Conservation (phyloP, 257 asterid genomes). For the Lavandula angustifolia region DNA sequence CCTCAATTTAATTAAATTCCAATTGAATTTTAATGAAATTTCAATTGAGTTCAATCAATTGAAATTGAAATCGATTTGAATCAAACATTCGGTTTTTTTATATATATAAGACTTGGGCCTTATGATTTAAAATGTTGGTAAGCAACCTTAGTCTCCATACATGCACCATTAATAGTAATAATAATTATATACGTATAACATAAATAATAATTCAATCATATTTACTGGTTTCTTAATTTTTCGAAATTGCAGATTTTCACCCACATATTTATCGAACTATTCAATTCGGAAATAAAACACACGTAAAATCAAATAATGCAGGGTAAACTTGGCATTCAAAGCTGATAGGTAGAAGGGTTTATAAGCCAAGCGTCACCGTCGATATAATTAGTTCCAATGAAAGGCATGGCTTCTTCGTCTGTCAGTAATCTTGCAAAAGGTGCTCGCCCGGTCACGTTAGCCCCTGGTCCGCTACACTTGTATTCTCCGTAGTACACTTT, state of each 20-base stretch:
- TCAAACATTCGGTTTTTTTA: too few relatives aligned
- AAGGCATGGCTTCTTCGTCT: conserved; percentile 56
- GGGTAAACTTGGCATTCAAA: neutral
- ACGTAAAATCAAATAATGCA: too few relatives aligned
- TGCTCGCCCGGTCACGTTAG: conserved; percentile 47
- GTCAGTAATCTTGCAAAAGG: conserved; percentile 46
- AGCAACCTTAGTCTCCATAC: conserved; percentile 16
- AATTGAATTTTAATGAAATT: too few relatives aligned
- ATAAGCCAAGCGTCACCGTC: conserved; percentile 56
- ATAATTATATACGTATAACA: neutral
- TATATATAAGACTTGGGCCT: too few relatives aligned
- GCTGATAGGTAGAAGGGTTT: conserved; percentile 26
- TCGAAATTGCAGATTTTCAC: neutral
- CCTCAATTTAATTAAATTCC: too few relatives aligned
- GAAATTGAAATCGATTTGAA: too few relatives aligned
- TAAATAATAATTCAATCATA: conserved; percentile 12
- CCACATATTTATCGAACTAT: too few relatives aligned
- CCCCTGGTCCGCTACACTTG: conserved; percentile 57
- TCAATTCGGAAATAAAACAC: too few relatives aligned
- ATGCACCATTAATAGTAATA: neutral
- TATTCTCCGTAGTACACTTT: conserved; percentile 59
- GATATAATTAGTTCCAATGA: conserved; percentile 48
- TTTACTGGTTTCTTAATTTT: conserved; percentile 15
- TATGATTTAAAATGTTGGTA: conserved; percentile 19
- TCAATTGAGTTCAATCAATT: too few relatives aligned